Percentiles rank a stretch among this genome's conserved stretches.
Evolutionary conservation across 192 early-diverging fungal species (phyloP).

Genomic region (Umbelopsis sp.): DNA sequence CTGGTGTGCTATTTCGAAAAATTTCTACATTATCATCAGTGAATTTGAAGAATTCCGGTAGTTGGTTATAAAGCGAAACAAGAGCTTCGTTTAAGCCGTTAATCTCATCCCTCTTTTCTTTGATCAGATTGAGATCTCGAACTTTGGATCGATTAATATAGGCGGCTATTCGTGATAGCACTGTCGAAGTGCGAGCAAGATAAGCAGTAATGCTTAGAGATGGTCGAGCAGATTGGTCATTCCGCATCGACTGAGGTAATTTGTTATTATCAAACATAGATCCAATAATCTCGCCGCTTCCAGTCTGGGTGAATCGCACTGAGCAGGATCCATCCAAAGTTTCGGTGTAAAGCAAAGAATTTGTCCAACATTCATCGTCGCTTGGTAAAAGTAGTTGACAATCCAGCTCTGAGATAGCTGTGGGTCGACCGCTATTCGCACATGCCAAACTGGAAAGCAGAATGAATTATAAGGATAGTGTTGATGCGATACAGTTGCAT

Average conservation of each 20-base stretch:
- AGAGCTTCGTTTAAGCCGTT: not conserved
- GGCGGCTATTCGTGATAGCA: not conserved
- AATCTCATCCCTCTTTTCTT: not conserved
- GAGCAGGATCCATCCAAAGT: slow-evolving; percentile 19
- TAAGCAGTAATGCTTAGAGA: not conserved
- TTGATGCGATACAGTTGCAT: not conserved
- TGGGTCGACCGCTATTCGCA: slow-evolving; percentile 50
- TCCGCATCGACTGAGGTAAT: not conserved
- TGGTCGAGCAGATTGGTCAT: not conserved
- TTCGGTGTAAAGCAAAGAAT: slow-evolving; percentile 36
- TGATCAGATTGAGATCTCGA: slow-evolving; percentile 3
- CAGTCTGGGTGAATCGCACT: slow-evolving; percentile 1
- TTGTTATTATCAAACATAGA: slow-evolving; percentile 8
- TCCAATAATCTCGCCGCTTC: not conserved
- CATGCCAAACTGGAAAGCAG: slow-evolving; percentile 36
- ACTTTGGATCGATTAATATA: slow-evolving; percentile 13
- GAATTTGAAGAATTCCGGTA: slow-evolving; percentile 2
- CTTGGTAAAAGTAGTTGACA: slow-evolving; percentile 54
- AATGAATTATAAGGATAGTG: not conserved
- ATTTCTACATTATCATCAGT: slow-evolving; percentile 7
- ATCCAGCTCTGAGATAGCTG: slow-evolving; percentile 49
- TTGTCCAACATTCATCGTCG: slow-evolving; percentile 49
- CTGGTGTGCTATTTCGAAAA: slow-evolving; percentile 3
- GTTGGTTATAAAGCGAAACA: not conserved
- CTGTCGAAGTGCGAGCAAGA: not conserved